phyloP scores from a whole-genome alignment of 2,329 filamentous ascomycete species.

The Orbilia javanica region DNA sequence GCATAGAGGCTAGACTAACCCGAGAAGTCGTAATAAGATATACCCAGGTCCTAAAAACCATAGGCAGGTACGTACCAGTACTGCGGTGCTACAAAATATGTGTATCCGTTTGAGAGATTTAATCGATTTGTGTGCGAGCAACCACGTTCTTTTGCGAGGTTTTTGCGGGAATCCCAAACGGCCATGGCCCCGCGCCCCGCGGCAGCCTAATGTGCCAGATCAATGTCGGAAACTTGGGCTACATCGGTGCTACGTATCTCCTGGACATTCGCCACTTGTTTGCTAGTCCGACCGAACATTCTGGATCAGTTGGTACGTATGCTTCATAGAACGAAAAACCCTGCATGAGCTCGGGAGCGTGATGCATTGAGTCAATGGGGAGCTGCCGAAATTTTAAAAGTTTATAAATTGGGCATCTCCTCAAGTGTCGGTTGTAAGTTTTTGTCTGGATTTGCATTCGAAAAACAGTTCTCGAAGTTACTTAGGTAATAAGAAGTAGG shows the following conservation, averaged over 20 bases:
- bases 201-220: constrained; percentile 9
- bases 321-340: neutral
- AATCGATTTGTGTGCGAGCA: neutral
- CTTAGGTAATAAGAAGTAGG: neutral
- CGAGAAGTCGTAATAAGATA: too few relatives aligned
- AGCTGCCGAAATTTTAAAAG: neutral
- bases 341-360: neutral
- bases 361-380: neutral
- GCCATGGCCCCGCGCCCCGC: neutral
- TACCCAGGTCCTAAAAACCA: too few relatives aligned
- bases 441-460: constrained; percentile 10
- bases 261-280: constrained; percentile 6
- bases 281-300: neutral
- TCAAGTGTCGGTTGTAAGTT: neutral
- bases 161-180: neutral
- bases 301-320: neutral
- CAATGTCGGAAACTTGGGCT: neutral
- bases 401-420: constrained; percentile 41
- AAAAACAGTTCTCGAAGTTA: neutral
- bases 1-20: too few relatives aligned
- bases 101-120: neutral
- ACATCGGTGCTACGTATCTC: neutral
- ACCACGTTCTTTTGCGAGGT: constrained; percentile 9
- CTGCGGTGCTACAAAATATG: neutral
- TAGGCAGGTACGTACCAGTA: too few relatives aligned